Evolutionary conservation across 2,329 filamentous ascomycete species (phyloP).

Genomic region (Parastagonospora nodorum): DNA sequence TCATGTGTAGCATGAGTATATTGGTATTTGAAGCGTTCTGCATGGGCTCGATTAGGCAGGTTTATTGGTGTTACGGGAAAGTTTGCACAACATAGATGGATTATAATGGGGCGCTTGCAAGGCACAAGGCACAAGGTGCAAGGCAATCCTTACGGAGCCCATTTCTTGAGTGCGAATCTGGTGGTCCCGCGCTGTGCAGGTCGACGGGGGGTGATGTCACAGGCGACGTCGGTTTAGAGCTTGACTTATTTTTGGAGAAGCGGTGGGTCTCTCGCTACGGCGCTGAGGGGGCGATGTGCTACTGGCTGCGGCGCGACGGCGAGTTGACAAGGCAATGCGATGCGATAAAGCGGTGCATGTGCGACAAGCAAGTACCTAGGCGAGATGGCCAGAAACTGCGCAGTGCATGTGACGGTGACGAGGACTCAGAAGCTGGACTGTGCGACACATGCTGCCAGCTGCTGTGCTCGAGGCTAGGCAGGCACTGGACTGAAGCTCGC

Average conservation of each 20-base stretch:
- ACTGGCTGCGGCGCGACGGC: slow-evolving; percentile 6
- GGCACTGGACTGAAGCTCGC: no score
- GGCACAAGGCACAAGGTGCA: no score
- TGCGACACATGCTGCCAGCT: no score
- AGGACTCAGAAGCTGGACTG: no score
- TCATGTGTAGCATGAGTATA: slow-evolving; percentile 1
- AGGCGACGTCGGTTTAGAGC: slow-evolving; percentile 23
- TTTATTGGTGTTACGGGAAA: not conserved
- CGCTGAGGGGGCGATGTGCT: slow-evolving; percentile 1
- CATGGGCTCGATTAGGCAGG: not conserved
- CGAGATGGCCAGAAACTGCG: no score
- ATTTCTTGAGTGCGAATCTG: not conserved
- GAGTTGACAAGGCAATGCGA: slow-evolving; percentile 2
- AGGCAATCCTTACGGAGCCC: not conserved
- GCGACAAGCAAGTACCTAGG: no score
- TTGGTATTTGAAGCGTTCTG: not conserved
- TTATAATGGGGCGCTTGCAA: not conserved
- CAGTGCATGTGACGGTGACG: no score
- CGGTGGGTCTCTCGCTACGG: not conserved
- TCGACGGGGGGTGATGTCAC: not conserved
- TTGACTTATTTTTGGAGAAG: slow-evolving; percentile 15
- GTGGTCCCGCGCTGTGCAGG: not conserved
- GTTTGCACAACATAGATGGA: no score
- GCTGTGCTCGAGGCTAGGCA: no score
- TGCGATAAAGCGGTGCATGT: not conserved